Base-by-base conservation (phyloP, 352 stramenopile species). In the Aphanomyces astaci region DNA sequence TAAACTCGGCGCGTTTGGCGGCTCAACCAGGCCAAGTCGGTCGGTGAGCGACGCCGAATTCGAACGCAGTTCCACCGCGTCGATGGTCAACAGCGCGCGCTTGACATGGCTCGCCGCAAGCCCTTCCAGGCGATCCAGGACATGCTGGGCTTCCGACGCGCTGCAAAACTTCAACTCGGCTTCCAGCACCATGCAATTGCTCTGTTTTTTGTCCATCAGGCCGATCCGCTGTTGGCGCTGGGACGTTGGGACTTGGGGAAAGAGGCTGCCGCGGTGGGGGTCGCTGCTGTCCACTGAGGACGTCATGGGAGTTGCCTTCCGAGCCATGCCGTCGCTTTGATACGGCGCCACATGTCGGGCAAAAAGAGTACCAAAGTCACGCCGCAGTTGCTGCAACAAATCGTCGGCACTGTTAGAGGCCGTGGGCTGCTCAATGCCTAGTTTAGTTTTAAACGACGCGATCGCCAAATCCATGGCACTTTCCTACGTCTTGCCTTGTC, bases 61-160 rank as follows among this genome's bases (percentile, higher is more conserved):
- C 60, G 40, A 15, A 31, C 28, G 43, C 1, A 46, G 36, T 28
- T 48, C 17, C 52, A 49, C 2, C 63, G 27, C 22, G 1, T 72
- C 30, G 27, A 52, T n/a, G 80, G n/a, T 30, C 22, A 88, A 66
- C 32, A 73, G 57, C 22, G 78, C 73, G 15, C 76, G 76, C 27
- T 76, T 72, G 31, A 75, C 75, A 45, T 88, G 78, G 2, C 46
- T 75, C 46, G 33, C 63, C 7, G 72, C 76, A 1, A 85, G 72
- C 4, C 56, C 57, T 27, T 79, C 73, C 0, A 89, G 52, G 22
- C 81, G 72, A 45, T 68, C 62, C 24, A 68, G n/a, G 4, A 59
- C 62, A 13, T 30, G 43, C 30, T 51, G 11, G 3, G 33, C 51
- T 4, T 57, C 30, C 32, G 25, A 11, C 9, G 49, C 62, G 25